Evolutionary conservation across 1,284 basidiomycete genomes (phyloP).

Genomic region (Puccinia brachypodii): DNA sequence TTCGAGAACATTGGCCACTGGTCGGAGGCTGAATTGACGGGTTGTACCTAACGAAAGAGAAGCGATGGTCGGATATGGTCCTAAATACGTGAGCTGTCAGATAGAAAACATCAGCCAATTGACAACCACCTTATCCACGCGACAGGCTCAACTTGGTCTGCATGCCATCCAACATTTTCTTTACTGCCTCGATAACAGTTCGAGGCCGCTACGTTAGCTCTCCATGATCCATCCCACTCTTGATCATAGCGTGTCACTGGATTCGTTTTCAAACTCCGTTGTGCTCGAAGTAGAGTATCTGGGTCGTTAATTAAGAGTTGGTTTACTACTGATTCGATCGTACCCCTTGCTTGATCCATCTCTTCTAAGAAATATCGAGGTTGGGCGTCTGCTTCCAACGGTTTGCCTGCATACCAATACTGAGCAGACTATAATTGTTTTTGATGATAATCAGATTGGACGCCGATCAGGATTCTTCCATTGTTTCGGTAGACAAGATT

Average conservation of each 20-base stretch:
- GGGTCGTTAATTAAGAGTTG: conserved; percentile 66
- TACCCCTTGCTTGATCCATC: conserved; percentile 75
- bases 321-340: conserved; percentile 76
- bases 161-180: conserved; percentile 60
- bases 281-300: conserved; percentile 7
- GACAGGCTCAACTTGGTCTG: conserved; percentile 17
- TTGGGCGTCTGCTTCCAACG: conserved; percentile 59
- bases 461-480: neutral
- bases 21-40: conserved; percentile 61
- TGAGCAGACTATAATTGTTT: conserved; percentile 43
- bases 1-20: conserved; percentile 62
- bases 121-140: neutral
- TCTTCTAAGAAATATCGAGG: conserved; percentile 67
- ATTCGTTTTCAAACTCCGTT: neutral
- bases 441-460: neutral
- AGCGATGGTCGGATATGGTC: conserved; percentile 88
- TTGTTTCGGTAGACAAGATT: neutral
- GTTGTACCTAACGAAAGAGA: conserved; percentile 79
- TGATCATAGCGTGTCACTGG: conserved; percentile 63
- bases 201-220: conserved; percentile 83
- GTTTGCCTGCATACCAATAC: conserved; percentile 74
- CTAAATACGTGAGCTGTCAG: conserved; percentile 67
- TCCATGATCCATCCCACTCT: conserved; percentile 77
- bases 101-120: conserved; percentile 61
- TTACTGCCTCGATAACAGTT: conserved; percentile 83